Base-by-base conservation (phyloP, 2,329 filamentous ascomycete genomes). In the Colletotrichum limetticola region DNA sequence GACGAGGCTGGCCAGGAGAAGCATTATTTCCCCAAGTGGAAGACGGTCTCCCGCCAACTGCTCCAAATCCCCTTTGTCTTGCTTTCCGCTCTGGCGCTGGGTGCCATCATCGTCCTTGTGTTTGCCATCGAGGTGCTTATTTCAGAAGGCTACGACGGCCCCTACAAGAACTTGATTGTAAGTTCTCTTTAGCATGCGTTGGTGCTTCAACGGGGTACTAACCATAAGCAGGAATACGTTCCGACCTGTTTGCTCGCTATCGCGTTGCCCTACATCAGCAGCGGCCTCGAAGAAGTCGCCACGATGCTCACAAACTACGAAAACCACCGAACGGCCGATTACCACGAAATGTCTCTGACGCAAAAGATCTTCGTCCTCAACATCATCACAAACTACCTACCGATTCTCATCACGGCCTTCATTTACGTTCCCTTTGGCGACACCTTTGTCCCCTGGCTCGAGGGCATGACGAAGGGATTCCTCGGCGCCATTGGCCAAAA, bases 321-420 rank as follows among this genome's bases (percentile, higher is more conserved):
- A 78, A 95, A 95, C 79, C 93, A 95, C 79, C 90, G 93, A 66
- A 95, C 92, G 0, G 86, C 91, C 37, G 91, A 92, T 62, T 85
- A 89, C 24, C 91, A 93, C 78, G 91, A 94, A 74, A 88, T 90
- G 73, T 91, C 92, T 0, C 86, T 93, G 75, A 93, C 92, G 0
- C 89, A 92, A 74, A 95, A 95, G 85, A 88, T 93, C 8, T 95
- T 95, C 72, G 86, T 94, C 42, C 88, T 95, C 79, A 94, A 93
- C 84, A 94, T 95, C 83, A 94, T 95, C 81, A 94, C 93, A 14
- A 93, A 93, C 4, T 95, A 95, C 78, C 86, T 95, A 1, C 92
- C 92, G 0, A 92, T 94, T 58, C 88, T 95, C 74, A 85, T 95
- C 7, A 95, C 93, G 0, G 93, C 93, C 0, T 95, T 95, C 77